A percentile compares a stretch with the other conserved stretches of the same genome.
Evolutionary conservation across 2,329 filamentous ascomycete genomes (phyloP).

Genomic region (Byssoonygena ceratinophila): DNA sequence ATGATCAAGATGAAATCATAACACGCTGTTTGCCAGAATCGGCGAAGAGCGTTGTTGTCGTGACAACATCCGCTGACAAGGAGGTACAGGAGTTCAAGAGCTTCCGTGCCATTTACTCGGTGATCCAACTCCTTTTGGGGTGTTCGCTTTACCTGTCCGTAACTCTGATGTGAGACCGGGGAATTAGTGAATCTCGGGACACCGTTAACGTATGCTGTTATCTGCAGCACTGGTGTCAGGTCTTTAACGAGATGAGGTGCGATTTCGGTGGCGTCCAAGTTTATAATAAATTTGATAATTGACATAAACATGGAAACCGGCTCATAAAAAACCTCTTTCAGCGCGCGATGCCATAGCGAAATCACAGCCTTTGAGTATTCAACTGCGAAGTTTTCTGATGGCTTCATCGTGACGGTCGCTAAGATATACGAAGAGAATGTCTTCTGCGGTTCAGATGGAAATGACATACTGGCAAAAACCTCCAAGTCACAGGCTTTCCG

Average conservation of each 20-base stretch:
- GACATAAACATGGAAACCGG: conserved; percentile 36
- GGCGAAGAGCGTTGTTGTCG: conserved; percentile 32
- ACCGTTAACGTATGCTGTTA: conserved; percentile 45
- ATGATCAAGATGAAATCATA: conserved; percentile 50
- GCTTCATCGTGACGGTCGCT: conserved; percentile 38
- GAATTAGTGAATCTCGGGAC: conserved; percentile 41
- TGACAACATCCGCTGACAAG: conserved; percentile 42
- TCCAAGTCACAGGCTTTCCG: conserved; percentile 45
- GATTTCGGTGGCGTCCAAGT: conserved; percentile 29
- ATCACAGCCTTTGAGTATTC: conserved; percentile 43
- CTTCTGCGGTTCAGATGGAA: conserved; percentile 43
- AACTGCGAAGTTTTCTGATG: conserved; percentile 38
- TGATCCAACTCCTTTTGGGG: conserved; percentile 35
- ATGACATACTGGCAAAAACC: conserved; percentile 41
- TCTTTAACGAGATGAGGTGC: conserved; percentile 30
- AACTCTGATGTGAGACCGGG: conserved; percentile 32
- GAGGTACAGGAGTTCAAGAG: conserved; percentile 45
- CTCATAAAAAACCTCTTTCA: conserved; percentile 44
- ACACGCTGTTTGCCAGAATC: conserved; percentile 49
- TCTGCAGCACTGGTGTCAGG: conserved; percentile 34
- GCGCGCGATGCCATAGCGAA: conserved; percentile 46
- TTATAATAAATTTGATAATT: conserved; percentile 33
- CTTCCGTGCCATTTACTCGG: conserved; percentile 45
- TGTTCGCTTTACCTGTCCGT: conserved; percentile 32
- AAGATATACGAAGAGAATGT: conserved; percentile 46